Base-by-base conservation (phyloP, 208 protist genomes). In the Trypanosoma mega region DNA sequence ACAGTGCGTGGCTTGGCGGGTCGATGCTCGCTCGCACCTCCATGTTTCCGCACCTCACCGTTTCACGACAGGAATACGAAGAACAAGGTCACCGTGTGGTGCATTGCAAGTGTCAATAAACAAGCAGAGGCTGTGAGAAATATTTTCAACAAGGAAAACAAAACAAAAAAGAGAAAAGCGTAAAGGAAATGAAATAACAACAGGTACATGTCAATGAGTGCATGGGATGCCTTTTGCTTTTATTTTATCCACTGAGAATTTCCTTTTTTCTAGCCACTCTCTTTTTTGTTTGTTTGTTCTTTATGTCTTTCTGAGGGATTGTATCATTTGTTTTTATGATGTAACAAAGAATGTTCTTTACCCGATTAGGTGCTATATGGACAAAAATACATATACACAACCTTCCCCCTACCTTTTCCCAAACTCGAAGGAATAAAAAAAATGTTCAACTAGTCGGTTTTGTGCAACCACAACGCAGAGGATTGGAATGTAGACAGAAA, bases 71-170 rank as follows among this genome's bases (percentile, higher is more conserved):
- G 47, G 90, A 93, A 57, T 96, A 96, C 60, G 86, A 92, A 54
- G 90, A 96, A 62, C 76, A 92, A 44, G 90, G 90, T 0, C 54
- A 70, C 43, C 83, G 82, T 39, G 85, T 92, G 7, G 80, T 93
- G n/a, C 90, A 96, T 63, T 92, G 85, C 81, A 96, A 96, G 66
- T 87, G 69, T 9, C 61, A 91, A 24, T 93, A 78, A 59, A 41
- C 16, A 66, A 18, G 26, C 8, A 45, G 16, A 58, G 5, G 43
- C 5, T 18, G n/a, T 52, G 1, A 37, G 7, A 43, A 9, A 43
- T 6, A 14, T 6, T 37, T 34, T 5, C 1, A 16, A 30, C 4
- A 36, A 44, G 14, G 31, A 36, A 2, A 18, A 18, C 8, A 12
- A 16, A 52, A 11, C 8, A 52, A 5, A 52, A 3, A 27, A 52